phyloP scores from a whole-genome alignment of 2,329 filamentous ascomycete genomes.

The Alternaria hordeiaustralica region DNA sequence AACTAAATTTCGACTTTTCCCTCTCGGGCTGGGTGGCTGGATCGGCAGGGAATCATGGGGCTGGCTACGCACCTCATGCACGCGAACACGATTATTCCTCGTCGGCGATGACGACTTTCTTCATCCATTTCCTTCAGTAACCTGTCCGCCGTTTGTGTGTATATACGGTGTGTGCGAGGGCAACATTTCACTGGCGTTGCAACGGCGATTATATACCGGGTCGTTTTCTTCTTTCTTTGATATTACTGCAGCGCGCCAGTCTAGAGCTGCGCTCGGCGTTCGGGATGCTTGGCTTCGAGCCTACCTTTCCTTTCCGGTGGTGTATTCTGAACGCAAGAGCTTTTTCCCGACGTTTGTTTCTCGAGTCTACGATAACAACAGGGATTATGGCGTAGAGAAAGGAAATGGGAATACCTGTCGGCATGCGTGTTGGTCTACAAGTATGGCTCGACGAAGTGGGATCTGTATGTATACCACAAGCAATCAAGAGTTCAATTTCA shows the following conservation, averaged over 20 bases:
- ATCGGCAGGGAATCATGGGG: constrained; percentile 12
- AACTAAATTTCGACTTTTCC: constrained; percentile 23
- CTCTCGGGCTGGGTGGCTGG: constrained; percentile 15
- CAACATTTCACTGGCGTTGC: constrained; percentile 29
- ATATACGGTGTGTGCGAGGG: constrained; percentile 22
- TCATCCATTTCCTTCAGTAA: constrained; percentile 26
- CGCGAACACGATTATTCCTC: constrained; percentile 23
- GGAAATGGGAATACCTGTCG: constrained; percentile 1
- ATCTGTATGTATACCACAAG: constrained; percentile 9
- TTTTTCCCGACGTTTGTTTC: constrained; percentile 25
- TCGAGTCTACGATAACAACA: constrained; percentile 22
- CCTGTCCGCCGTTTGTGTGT: constrained; percentile 23
- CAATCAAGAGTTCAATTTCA: constrained; percentile 7
- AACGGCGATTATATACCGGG: constrained; percentile 21
- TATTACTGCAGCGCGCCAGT: constrained; percentile 5
- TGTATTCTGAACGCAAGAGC: constrained; percentile 1
- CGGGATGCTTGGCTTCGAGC: constrained; percentile 12
- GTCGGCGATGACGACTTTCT: constrained; percentile 18
- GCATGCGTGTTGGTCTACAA: neutral
- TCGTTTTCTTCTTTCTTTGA: neutral
- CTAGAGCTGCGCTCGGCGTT: constrained; percentile 20
- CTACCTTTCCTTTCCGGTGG: constrained; percentile 18
- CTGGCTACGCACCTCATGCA: constrained; percentile 10
- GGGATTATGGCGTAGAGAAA: constrained; percentile 15
- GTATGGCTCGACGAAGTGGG: neutral